Percentiles rank a stretch among this genome's conserved stretches.
phyloP scores from a whole-genome alignment of 2,329 filamentous ascomycete genomes.

The Hymenoscyphus fraxineus region DNA sequence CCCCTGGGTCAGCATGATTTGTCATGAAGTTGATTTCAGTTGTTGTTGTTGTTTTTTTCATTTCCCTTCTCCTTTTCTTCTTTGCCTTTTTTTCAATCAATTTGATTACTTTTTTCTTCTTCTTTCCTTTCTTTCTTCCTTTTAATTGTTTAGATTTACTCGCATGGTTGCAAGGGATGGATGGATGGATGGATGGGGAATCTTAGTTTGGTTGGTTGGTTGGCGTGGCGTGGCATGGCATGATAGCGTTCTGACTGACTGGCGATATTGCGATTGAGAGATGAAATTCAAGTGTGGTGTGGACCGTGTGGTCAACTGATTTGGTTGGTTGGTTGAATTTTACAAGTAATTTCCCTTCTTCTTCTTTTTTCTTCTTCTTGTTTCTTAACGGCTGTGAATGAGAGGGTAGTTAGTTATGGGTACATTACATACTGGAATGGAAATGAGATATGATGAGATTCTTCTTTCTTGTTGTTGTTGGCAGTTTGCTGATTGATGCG shows the following conservation, averaged over 20 bases:
- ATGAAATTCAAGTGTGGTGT: too few relatives aligned
- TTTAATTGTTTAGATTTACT: too few relatives aligned
- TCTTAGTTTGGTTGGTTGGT: neutral
- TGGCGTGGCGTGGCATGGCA: neutral
- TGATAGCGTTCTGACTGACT: neutral
- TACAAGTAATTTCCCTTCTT: too few relatives aligned
- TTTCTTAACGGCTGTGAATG: too few relatives aligned
- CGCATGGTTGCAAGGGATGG: too few relatives aligned
- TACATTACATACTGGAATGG: too few relatives aligned
- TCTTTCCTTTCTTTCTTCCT: neutral
- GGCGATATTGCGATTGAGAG: neutral
- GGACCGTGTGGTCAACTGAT: neutral
- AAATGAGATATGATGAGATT: too few relatives aligned
- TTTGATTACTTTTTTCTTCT: neutral
- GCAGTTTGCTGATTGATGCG: too few relatives aligned
- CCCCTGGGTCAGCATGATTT: conserved; percentile 7
- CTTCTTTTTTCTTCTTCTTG: too few relatives aligned
- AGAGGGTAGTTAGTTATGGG: too few relatives aligned
- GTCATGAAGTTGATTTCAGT: neutral
- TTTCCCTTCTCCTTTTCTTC: neutral
- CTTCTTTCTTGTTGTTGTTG: too few relatives aligned
- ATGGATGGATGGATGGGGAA: neutral
- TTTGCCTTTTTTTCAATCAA: too few relatives aligned
- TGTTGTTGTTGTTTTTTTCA: neutral
- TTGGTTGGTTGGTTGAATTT: neutral